Conservation (phyloP, 441 rosid genomes). For the Erodium texanum region DNA sequence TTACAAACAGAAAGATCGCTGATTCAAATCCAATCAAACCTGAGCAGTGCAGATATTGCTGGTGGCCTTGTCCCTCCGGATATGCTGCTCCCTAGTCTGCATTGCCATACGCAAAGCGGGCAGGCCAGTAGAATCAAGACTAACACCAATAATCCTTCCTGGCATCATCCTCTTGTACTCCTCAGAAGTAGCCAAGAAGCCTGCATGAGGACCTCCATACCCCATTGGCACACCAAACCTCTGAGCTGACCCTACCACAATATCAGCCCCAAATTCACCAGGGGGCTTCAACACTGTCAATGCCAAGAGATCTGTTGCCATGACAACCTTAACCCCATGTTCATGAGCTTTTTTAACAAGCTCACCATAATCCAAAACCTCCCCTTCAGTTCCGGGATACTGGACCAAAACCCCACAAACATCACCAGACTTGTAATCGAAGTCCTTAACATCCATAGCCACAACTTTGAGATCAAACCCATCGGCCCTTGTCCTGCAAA, state of each 20-base stretch:
- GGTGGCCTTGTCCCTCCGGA: conserved; percentile 23
- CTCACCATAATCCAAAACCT: conserved; percentile 76
- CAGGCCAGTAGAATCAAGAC: conserved; percentile 13
- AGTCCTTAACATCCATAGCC: conserved; percentile 56
- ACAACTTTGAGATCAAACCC: conserved; percentile 79
- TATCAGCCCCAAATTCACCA: conserved; percentile 17
- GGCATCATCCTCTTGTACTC: conserved; percentile 87
- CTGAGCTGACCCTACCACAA: conserved; percentile 17
- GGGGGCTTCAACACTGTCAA: conserved; percentile 31
- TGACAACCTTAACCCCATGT: conserved; percentile 93
- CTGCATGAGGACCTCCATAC: conserved; percentile 21
- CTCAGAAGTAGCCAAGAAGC: conserved; percentile 32
- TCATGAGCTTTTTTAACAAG: conserved; percentile 80
- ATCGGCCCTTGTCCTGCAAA: conserved; percentile 82
- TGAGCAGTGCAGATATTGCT: conserved; percentile 18
- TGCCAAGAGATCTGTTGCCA: conserved; percentile 80
- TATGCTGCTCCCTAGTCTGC: conserved; percentile 23
- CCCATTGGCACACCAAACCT: conserved; percentile 19
- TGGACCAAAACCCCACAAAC: conserved; percentile 95
- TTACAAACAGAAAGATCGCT: conserved; percentile 4
- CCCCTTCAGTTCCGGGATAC: conserved; percentile 94
- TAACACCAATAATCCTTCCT: conserved; percentile 15
- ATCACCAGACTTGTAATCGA: conserved; percentile 68
- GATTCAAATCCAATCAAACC: conserved; percentile 13
- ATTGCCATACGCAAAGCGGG: conserved; percentile 17